Base-by-base conservation (phyloP, 495 filamentous ascomycete species). In the Diplogelasinospora grovesii region DNA sequence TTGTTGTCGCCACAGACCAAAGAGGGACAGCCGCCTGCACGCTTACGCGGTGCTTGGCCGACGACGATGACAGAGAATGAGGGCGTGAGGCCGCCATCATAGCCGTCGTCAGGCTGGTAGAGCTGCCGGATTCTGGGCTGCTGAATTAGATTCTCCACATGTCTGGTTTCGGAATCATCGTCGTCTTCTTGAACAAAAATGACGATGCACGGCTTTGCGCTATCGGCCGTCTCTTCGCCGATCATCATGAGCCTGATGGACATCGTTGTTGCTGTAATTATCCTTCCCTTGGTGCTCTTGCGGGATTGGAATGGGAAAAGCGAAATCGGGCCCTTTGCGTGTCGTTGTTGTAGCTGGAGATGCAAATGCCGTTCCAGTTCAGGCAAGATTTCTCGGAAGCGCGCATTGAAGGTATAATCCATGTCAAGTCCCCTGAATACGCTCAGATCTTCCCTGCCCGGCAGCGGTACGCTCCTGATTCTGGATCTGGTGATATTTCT, bases 51-150 rank as follows among this genome's bases (percentile, higher is more conserved):
- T 1, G 34, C 18, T 6, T 43, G 29, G 3, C 34, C 39, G 1
- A 47, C 35, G 20, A 52, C 30, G 1, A 52, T 19, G 8, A 46
- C 36, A 6, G 35, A 28, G 33, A 52, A 46, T 3, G 9, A 20
- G 1, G 43, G 39, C 15, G 35, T 40, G 8, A 44, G 19, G 14
- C 39, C 43, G 29, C 47, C 49, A 13, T 40, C 29, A 9, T 40
- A 20, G 14, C 39, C 43, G 29, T 52, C 49, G 10, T 40, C 29
- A 9, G 49, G 39, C 22, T 9, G 27, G 30, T 26, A 43, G 9
- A 52, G 39, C 21, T 45, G 44, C 34, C 43, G 49, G 0, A 46
- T 13, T 9, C 13, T 5, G 3, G 26, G 27, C 23, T 27, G 14
- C 10, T 36, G 30, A 8, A 50, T 26, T 7, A 43, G 8, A 9